Conservation (phyloP, 148 eudicot genomes). For the Rhododendron kiyosumense region DNA sequence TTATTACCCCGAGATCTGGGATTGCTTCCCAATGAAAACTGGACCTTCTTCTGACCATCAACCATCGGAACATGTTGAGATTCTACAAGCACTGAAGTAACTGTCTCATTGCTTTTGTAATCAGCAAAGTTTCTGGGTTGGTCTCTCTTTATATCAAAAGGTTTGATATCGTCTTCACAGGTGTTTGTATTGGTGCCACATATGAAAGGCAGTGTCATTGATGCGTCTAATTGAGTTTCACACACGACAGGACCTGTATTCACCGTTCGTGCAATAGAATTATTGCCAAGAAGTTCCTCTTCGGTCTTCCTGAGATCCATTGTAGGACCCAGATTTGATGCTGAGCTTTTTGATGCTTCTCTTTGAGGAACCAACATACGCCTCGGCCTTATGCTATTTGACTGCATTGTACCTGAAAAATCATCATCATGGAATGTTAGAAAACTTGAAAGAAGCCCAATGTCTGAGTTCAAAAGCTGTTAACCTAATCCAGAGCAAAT, state of each 20-base stretch:
- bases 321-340: conserved; percentile 17
- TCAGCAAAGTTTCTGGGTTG: conserved; percentile 29
- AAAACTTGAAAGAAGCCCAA: neutral
- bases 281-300: conserved; percentile 13
- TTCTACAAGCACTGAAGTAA: conserved; percentile 24
- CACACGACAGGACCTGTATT: neutral
- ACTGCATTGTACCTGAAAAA: conserved; percentile 55
- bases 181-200: neutral
- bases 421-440: neutral
- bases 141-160: conserved; percentile 10
- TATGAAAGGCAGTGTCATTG: neutral
- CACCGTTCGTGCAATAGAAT: neutral
- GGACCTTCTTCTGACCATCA: conserved; percentile 69
- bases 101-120: conserved; percentile 26
- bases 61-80: conserved; percentile 31
- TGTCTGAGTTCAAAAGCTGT: neutral
- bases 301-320: conserved; percentile 24
- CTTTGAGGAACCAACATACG: conserved; percentile 54
- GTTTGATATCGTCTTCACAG: neutral
- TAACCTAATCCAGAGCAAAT: neutral
- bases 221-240: conserved; percentile 1
- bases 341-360: conserved; percentile 34
- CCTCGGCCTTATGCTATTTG: conserved; percentile 54
- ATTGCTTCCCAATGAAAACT: conserved; percentile 41
- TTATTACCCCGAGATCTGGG: conserved; percentile 18